A percentile compares a stretch with the other conserved stretches of the same genome.
Evolutionary conservation across 2,329 filamentous ascomycete genomes (phyloP).

Genomic region (Sclerotinia glacialis): DNA sequence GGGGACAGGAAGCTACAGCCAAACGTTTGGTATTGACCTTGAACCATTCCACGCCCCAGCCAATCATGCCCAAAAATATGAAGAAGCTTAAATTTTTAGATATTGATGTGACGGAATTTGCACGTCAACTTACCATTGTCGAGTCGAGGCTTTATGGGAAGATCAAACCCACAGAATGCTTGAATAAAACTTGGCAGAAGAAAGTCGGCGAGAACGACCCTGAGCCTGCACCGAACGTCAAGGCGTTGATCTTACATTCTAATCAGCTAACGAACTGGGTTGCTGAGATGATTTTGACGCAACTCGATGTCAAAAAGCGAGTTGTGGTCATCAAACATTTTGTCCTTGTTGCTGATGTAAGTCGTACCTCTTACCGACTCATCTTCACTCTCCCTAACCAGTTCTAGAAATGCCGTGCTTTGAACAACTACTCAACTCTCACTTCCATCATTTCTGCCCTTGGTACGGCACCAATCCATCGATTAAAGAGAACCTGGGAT

Average conservation of each 20-base stretch:
- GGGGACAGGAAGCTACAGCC: slow-evolving; percentile 80
- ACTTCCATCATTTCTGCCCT: slow-evolving; percentile 97
- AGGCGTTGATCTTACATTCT: slow-evolving; percentile 92
- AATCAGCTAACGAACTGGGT: slow-evolving; percentile 99
- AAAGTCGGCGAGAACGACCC: slow-evolving; percentile 78
- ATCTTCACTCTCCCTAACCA: slow-evolving; percentile 32
- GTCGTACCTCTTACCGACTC: slow-evolving; percentile 40
- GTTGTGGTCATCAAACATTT: slow-evolving; percentile 99
- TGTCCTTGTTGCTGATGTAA: slow-evolving; percentile 89
- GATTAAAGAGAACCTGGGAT: slow-evolving; percentile 89
- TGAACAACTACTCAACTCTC: slow-evolving; percentile 97
- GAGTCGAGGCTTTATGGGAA: slow-evolving; percentile 93
- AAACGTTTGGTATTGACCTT: slow-evolving; percentile 85
- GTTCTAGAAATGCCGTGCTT: slow-evolving; percentile 76
- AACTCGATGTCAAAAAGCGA: slow-evolving; percentile 90
- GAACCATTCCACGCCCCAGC: slow-evolving; percentile 75
- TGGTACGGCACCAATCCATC: slow-evolving; percentile 90
- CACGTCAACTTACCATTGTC: slow-evolving; percentile 95
- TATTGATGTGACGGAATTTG: slow-evolving; percentile 93
- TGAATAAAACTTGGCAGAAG: slow-evolving; percentile 99
- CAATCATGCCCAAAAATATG: slow-evolving; percentile 98
- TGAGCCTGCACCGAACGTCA: slow-evolving; percentile 89
- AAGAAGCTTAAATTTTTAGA: slow-evolving; percentile 98
- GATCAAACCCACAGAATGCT: slow-evolving; percentile 90
- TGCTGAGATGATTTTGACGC: slow-evolving; percentile 95